phyloP scores from a whole-genome alignment of 768 basidiomycete species.

The Trametes elegans region DNA sequence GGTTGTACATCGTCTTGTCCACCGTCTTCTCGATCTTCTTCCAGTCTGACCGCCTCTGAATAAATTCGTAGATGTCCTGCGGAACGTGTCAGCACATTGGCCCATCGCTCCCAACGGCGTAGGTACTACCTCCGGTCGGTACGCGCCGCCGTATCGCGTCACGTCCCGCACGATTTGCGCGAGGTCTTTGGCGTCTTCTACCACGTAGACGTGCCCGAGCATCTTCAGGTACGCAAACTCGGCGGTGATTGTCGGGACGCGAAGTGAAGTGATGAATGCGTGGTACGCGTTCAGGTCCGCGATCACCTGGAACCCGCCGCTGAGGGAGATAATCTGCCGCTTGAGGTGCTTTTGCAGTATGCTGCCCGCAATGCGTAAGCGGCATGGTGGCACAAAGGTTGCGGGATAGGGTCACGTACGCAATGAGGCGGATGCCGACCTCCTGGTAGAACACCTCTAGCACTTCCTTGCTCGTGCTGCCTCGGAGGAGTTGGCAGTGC shows the following conservation, averaged over 20 bases:
- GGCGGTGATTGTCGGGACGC: conserved; percentile 76
- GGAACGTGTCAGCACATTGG: neutral
- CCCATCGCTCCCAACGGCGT: neutral
- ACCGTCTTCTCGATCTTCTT: conserved; percentile 98
- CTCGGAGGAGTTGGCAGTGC: conserved; percentile 89
- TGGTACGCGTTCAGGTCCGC: conserved; percentile 95
- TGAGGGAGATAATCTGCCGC: conserved; percentile 92
- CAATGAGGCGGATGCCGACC: conserved; percentile 73
- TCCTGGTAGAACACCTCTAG: conserved; percentile 98
- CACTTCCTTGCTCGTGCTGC: conserved; percentile 94
- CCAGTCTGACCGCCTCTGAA: conserved; percentile 94
- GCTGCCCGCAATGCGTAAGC: conserved; percentile 36
- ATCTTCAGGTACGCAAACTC: conserved; percentile 96
- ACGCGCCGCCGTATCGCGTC: conserved; percentile 91
- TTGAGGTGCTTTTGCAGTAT: conserved; percentile 97
- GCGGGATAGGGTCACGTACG: conserved; percentile 18
- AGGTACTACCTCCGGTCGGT: conserved; percentile 86
- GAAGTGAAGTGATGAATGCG: conserved; percentile 77
- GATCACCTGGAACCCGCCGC: conserved; percentile 93
- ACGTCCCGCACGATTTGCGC: conserved; percentile 96
- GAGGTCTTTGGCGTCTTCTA: conserved; percentile 93
- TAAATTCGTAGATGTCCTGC: conserved; percentile 93
- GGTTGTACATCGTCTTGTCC: conserved; percentile 91
- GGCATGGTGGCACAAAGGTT: neutral
- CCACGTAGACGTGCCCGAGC: conserved; percentile 95